Base-by-base conservation (phyloP, 352 stramenopile species). In the Peronospora destructor region DNA sequence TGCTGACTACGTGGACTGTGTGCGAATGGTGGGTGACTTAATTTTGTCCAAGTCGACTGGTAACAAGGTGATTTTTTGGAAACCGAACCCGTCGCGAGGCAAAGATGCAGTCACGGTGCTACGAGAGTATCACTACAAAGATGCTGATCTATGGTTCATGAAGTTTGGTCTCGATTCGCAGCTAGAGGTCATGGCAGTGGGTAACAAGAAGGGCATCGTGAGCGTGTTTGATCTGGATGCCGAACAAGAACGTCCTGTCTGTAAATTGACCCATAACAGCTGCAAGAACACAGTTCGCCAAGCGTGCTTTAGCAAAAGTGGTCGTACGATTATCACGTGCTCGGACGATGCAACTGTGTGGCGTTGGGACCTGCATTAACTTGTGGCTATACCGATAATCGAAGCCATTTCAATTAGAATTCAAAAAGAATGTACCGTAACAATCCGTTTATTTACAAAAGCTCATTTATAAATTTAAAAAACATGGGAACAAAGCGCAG, bases 51-150 rank as follows among this genome's bases (percentile, higher is more conserved):
- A 91, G 56, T 88, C 74, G 0, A 95, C 84, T 19, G 77, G 76
- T 49, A 91, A 96, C 65, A 85, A 80, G 36, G 76, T 97, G 17
- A 72, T 96, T 10, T 80, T 97, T 23, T 98, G 93, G 93, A 92
- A 91, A 40, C 92, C 92, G 11, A 84, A 92, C 53, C 75, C 77
- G 28, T 87, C 76, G 39, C 76, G 74, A 51, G 78, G 81, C 53
- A 86, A 88, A 49, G 76, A 88, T 33, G 75, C 76, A 3, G 76
- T 91, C 11, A 92, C 76, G 6, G 76, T 94, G 29, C 62, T 94
- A 39, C 72, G 68, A 25, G 76, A 95, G 63, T 91, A 88, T 58
- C 66, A 84, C 38, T 83, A 88, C 64, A 85, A 87, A 57, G 73
- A 94, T 50, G 75, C 75, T 0, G 67, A 91, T 33, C 48, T 95